Base-by-base conservation (phyloP, 2,329 filamentous ascomycete species). In the Ophiocordyceps australis region DNA sequence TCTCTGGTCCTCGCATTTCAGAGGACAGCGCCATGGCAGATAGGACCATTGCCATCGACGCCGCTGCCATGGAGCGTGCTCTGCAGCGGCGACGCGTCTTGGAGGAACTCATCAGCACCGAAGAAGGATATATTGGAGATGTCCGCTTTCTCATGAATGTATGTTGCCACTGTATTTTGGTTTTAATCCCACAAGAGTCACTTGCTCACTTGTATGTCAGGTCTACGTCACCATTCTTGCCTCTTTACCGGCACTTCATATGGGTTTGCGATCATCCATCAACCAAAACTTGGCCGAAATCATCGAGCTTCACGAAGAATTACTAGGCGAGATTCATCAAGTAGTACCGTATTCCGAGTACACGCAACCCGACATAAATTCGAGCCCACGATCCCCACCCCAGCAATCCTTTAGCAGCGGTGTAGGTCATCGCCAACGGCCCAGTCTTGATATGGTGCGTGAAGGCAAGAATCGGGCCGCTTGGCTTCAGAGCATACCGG, bases 81-180 rank as follows among this genome's bases (percentile, higher is more conserved):
- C 50, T 78, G 13, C 77, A 83, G 40, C 69, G 89, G 32, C 70
- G 81, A 10, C 72, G 74, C 33, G 72, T 92, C 20, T 52, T 95
- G 19, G 79, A 89, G 42, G 89, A 95, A 50, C 57, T 95, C 26
- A 70, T 94, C 32, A 65, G 55, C 29, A 92, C 85, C 0, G 89
- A 95, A 47, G 78, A 89, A 44, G 71, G 75, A 40, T 95, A 95
- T 45, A 74, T 95, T 38, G 70, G 74, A 11, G 86, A 93, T 40
- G 51, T 95, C 30, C 81, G 81, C 38, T 82, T 89, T 35, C 57
- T 95, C 31, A 76, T 78, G 45, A 83, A 91, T 50, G 85, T 86
- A 54, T 19, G 17, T 10, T 10, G 17, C 17, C 17, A 7, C 17
- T 7, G 10, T 10, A 19, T 19, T 10, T 19, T n/a, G 43, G 70